phyloP scores from a whole-genome alignment of 495 filamentous ascomycete genomes.

The Penicillium tannophilum region DNA sequence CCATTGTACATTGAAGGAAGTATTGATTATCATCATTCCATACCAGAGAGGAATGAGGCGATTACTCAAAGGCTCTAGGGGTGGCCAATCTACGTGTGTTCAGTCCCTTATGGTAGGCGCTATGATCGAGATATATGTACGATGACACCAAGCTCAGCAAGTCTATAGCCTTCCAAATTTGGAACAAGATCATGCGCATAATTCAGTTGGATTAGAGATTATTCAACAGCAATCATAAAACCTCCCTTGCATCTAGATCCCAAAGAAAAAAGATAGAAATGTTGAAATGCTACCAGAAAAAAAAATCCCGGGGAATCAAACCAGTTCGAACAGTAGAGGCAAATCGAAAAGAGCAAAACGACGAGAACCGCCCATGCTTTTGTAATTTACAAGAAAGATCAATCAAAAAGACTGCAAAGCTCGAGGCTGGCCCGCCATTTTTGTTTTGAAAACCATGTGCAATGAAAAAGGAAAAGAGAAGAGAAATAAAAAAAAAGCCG shows the following conservation, averaged over 20 bases:
- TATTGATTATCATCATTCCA: too few relatives aligned
- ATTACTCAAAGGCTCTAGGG: too few relatives aligned
- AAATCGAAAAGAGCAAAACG: conserved; percentile 26
- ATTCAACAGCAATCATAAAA: conserved; percentile 23
- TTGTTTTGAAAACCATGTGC: conserved; percentile 20
- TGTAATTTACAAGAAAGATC: conserved; percentile 44
- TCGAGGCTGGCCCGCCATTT: conserved; percentile 20
- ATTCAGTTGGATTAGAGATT: conserved; percentile 22
- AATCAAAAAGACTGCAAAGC: conserved; percentile 10
- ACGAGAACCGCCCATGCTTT: conserved; percentile 45
- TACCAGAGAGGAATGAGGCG: too few relatives aligned
- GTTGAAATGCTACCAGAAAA: conserved; percentile 17
- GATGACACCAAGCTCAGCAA: too few relatives aligned
- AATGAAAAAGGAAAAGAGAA: conserved; percentile 13
- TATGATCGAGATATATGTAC: too few relatives aligned
- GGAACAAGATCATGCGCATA: not conserved
- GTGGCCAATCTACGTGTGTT: too few relatives aligned
- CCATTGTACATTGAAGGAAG: too few relatives aligned
- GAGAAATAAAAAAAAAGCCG: conserved; percentile 12
- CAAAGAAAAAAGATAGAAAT: conserved; percentile 12
- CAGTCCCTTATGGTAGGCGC: too few relatives aligned
- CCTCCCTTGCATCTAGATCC: conserved; percentile 32
- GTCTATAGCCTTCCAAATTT: too few relatives aligned
- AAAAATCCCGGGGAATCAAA: conserved; percentile 24
- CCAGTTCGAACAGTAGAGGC: conserved; percentile 22